A percentile compares a stretch with the other conserved stretches of the same genome.
Conservation (phyloP, 768 basidiomycete species). For the Fomitopsis serialis region DNA sequence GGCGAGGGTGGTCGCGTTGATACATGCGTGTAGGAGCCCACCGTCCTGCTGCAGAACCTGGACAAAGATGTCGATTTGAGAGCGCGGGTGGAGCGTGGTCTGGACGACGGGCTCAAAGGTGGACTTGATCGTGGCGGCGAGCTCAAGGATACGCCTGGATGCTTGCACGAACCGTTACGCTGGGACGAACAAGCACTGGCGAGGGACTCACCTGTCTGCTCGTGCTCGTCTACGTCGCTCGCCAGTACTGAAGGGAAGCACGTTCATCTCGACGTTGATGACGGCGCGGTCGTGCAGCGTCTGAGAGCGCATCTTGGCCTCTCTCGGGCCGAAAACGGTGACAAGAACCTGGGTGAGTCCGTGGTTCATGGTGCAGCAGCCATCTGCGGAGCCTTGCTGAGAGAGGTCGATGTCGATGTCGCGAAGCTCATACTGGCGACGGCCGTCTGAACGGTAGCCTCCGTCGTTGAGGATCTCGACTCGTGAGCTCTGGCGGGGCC, state of each 20-base stretch:
- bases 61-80: conserved; percentile 87
- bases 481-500: conserved; percentile 35
- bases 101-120: conserved; percentile 97
- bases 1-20: conserved; percentile 80
- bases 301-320: conserved; percentile 75
- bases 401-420: conserved; percentile 75
- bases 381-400: conserved; percentile 74
- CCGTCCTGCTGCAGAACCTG: conserved; percentile 95
- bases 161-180: neutral
- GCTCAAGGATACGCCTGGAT: conserved; percentile 77
- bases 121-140: conserved; percentile 81
- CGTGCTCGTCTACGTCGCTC: conserved; percentile 71
- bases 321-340: conserved; percentile 89
- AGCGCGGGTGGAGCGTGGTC: conserved; percentile 86
- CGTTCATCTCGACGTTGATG: conserved; percentile 83
- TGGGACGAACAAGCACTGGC: neutral
- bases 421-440: conserved; percentile 89
- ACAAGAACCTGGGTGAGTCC: conserved; percentile 88
- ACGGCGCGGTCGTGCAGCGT: conserved; percentile 84
- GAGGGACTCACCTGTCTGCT: conserved; percentile 76
- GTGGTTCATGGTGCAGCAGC: conserved; percentile 77
- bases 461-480: conserved; percentile 81
- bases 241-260: conserved; percentile 83
- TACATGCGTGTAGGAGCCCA: conserved; percentile 61
- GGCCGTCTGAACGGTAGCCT: conserved; percentile 86